phyloP scores from a whole-genome alignment of 164 flowering plant species.

The Akebia trifoliata region DNA sequence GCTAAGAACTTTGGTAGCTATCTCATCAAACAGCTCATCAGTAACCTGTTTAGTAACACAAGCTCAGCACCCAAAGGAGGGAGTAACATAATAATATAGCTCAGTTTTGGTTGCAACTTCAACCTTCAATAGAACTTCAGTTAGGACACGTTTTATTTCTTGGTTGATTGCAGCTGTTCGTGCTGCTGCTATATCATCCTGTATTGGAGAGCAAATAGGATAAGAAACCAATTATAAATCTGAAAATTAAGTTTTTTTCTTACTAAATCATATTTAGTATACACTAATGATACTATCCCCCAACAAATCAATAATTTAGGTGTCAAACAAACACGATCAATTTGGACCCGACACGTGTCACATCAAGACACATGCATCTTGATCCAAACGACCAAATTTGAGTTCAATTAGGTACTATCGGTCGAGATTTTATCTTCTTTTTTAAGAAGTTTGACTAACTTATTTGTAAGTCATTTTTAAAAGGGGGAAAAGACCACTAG shows the following conservation, averaged over 20 bases:
- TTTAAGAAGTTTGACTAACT: too few species aligned
- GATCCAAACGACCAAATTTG: too few species aligned
- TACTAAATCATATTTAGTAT: neutral
- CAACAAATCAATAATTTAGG: too few species aligned
- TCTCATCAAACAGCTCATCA: slow-evolving; percentile 90
- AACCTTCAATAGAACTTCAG: slow-evolving; percentile 96
- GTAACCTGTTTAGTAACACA: slow-evolving; percentile 58
- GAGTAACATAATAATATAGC: neutral
- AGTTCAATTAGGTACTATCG: too few species aligned
- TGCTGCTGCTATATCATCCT: slow-evolving; percentile 83
- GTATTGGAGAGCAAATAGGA: slow-evolving; percentile 18
- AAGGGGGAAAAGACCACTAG: too few species aligned
- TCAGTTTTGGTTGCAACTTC: slow-evolving; percentile 4
- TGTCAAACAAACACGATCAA: too few species aligned
- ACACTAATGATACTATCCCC: neutral
- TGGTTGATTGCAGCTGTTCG: slow-evolving; percentile 82
- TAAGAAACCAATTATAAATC: neutral
- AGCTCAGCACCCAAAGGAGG: slow-evolving; percentile 12
- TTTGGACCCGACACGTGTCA: too few species aligned
- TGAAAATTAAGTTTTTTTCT: neutral
- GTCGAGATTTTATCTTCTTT: too few species aligned
- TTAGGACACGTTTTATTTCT: slow-evolving; percentile 84
- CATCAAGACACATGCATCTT: too few species aligned
- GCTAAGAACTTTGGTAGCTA: slow-evolving; percentile 74
- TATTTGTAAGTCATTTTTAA: too few species aligned